Base-by-base conservation (phyloP, 371 early-diverging fungal species). In the Caulochytrium protostelioides region DNA sequence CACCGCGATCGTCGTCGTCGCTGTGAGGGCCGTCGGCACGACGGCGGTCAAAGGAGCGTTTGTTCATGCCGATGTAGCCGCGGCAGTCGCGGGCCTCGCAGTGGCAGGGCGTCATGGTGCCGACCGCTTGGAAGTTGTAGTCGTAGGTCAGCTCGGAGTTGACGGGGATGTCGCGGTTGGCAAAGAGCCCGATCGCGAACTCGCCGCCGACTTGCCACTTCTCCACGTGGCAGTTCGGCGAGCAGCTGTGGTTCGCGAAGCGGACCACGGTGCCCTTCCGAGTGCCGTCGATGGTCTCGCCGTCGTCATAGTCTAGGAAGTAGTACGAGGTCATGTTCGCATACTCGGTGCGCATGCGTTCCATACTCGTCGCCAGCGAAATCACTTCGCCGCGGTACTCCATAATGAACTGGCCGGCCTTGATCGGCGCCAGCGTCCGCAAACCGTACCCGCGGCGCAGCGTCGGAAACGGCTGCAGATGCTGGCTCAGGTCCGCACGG, bases 341-440 rank as follows among this genome's bases (percentile, higher is more conserved):
- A 54, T 83, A 83, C 4, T 66, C 50, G 3, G 68, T 69, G 16
- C 63, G 49, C 76, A 81, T 78, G 8, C 86, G 65, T 25, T 76
- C 68, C 16, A 65, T 50, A 38, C 73, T 77, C 7, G 62, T 57
- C 13, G 52, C 49, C 28, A 65, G 60, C 1, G 74, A 69, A 22
- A 91, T 81, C 15, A 87, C 62, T 42, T 87, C 89, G 1, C 92
- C 89, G 4, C 75, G 64, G 52, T 87, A 85, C 47, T 91, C 87
- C 34, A 76, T 67, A 14, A 91, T 64, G 16, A 85, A 51, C 19
- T 52, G 52, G 20, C 70, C 76, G 26, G 59, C 55, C 32, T 54
- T 49, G 22, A 86, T 70, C 9, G 54, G 50, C 6, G 46, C 56
- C 7, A 37, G 32, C 1, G 83, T 72, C 32, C 70, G 70, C 22